A percentile compares a stretch with the other conserved stretches of the same genome.
phyloP scores from a whole-genome alignment of 2,329 filamentous ascomycete species.

The Leptographium lundbergii region DNA sequence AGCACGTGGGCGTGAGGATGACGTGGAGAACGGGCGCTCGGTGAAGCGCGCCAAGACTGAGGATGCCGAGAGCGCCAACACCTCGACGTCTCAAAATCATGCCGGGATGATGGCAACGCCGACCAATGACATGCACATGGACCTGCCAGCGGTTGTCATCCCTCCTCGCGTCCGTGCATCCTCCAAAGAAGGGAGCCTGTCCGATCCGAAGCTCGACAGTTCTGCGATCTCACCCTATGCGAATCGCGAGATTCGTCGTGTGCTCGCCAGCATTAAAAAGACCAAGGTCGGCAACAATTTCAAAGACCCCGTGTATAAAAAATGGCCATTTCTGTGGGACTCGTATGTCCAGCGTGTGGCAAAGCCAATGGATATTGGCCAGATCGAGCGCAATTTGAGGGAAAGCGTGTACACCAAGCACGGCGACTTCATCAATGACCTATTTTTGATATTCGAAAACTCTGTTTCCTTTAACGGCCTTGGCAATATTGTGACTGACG shows the following conservation, averaged over 20 bases:
- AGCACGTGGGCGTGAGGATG: constrained; percentile 66
- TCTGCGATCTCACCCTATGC: constrained; percentile 45
- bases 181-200: constrained; percentile 25
- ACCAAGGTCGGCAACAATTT: constrained; percentile 71
- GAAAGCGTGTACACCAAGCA: constrained; percentile 53
- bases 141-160: constrained; percentile 13
- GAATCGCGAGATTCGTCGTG: constrained; percentile 48
- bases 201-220: constrained; percentile 29
- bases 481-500: constrained; percentile 56
- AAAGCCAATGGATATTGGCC: constrained; percentile 71
- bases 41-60: constrained; percentile 70
- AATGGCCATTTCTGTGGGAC: constrained; percentile 64
- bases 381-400: constrained; percentile 72
- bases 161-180: constrained; percentile 17
- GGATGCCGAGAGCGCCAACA: constrained; percentile 12
- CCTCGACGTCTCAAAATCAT: constrained; percentile 4
- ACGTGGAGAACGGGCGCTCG: constrained; percentile 51
- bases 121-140: constrained; percentile 14
- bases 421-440: constrained; percentile 61
- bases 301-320: constrained; percentile 60
- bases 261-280: constrained; percentile 69
- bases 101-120: background rate
- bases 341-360: constrained; percentile 58
- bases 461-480: constrained; percentile 71
- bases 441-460: constrained; percentile 70